Evolutionary conservation across 257 asterid species (phyloP), one percentile per base, ranked within the genome.

Genomic region (Solanum dulcamara): DNA sequence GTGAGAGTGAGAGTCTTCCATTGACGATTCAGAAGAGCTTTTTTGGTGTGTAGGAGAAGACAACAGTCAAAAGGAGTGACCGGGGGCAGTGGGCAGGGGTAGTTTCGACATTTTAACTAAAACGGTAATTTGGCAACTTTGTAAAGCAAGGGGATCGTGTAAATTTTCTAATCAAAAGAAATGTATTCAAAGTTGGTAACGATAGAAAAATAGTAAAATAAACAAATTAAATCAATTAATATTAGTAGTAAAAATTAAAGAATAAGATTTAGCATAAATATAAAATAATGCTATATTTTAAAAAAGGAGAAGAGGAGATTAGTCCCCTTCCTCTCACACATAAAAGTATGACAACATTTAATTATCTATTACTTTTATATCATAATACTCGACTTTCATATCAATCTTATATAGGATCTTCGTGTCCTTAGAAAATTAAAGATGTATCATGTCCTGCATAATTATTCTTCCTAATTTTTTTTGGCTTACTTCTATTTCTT

Each of bases 1-100:
- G 33, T 51, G 77, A n/a, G 87, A 55, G 62, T 74, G 50, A 70
- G 86, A 55, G 62, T 79, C 70, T 59, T 80, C 87, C 87, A 85
- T 85, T 85, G 87, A 85, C 40, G 87, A 66, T 60, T 30, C 81
- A 20, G 85, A 62, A 28, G 62, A 57, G 40, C 2, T 18, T 35
- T 75, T 48, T 1, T 30, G 64, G 62, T 50, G 48, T 13, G 64
- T 22, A 37, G 81, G 81, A 62, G 80, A 71, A 79, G 87, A 85
- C 77, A 74, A 37, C 81, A 38, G 84, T 85, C 77, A 75, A 85
- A 85, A 85, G 87, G 84, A 30, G 81, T 44, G 85, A 7, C 60
- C 62, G 28, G 80, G 60, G 64, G 64, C 83, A 79, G 20, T 10
- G 83, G 83, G 64, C 64, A 79, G 64, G 44, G 83, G 44, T 48